Evolutionary conservation across 176 grass and related monocot species (phyloP), one percentile per base, ranked within the genome.

Genomic region (Cymbopogon citratus): DNA sequence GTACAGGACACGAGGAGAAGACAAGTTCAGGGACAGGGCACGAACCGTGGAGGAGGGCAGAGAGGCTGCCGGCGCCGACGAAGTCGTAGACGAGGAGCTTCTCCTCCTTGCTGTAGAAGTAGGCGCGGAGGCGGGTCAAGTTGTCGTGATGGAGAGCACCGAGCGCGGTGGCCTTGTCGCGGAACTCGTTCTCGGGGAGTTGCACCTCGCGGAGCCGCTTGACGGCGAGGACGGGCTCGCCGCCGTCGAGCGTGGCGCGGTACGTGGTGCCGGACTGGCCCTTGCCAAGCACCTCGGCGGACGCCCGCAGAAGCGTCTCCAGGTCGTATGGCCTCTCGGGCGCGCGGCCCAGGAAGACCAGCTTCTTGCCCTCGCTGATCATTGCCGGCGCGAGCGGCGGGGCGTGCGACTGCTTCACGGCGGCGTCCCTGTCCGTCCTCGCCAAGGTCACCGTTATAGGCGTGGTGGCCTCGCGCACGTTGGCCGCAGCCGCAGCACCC

Each of bases 81-180:
- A 91, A 89, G 69, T 94, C 92, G 43, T 90, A 93, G 59, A 94
- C 92, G 73, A 98, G 71, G 68, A 98, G 92, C 79, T 93, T 94
- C 86, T 98, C 92, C 73, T 98, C 92, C 51, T 64, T 87, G 86
- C 90, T 89, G 75, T 87, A 92, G 75, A 89, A 98, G 83, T 86
- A 98, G 39, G 92, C 92, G 25, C 76, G 66, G 18, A 94, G 86
- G 4, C 73, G 59, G 1, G 93, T 84, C 62, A 98, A 40, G 83
- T 81, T 92, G 9, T 66, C 18, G 74, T 94, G 90, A 18, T 28
- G 74, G 66, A 98, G 81, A 0, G 88, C 66, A 29, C 73, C 71
- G 41, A 98, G 25, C 46, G 80, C 88, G 3, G 66, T 79, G 3
- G 83, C 85, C 76, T 33, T 81, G 59, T 86, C 78, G 9, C 70